Percentiles rank a stretch among this genome's conserved stretches.
Conservation (phyloP, 2,329 filamentous ascomycete genomes). For the Cercospora beticola region DNA sequence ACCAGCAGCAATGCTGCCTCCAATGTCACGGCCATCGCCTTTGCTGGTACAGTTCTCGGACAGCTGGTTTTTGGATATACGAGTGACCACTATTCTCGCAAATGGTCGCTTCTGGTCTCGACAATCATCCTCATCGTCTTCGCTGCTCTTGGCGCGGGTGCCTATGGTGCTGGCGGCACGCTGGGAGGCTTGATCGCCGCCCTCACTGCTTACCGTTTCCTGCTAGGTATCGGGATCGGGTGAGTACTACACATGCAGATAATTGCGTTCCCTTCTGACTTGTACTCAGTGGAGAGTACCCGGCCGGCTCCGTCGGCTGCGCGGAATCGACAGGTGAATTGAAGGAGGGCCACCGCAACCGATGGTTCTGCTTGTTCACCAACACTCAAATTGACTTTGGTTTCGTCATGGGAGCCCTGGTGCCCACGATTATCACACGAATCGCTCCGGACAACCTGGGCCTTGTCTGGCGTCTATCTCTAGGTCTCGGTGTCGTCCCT, state of each 20-base stretch:
- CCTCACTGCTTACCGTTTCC: constrained; percentile 80
- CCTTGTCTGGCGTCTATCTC: constrained; percentile 76
- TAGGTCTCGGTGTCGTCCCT: constrained; percentile 78
- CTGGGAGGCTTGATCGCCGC: constrained; percentile 71
- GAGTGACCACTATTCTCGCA: constrained; percentile 80
- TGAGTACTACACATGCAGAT: constrained; percentile 34
- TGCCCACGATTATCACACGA: constrained; percentile 63
- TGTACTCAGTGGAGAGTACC: constrained; percentile 61
- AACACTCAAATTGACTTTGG: constrained; percentile 85
- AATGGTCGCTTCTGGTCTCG: constrained; percentile 75
- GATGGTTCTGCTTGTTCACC: constrained; percentile 78
- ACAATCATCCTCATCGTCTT: constrained; percentile 84
- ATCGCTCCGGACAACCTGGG: constrained; percentile 56
- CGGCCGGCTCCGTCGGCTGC: constrained; percentile 77
- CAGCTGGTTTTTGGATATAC: constrained; percentile 79
- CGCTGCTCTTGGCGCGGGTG: constrained; percentile 72
- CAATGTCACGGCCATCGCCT: constrained; percentile 74
- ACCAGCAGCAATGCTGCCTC: constrained; percentile 65
- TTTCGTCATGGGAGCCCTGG: constrained; percentile 76
- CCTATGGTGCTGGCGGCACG: constrained; percentile 71
- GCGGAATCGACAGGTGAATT: constrained; percentile 83
- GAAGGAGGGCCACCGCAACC: constrained; percentile 75
- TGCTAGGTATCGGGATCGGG: constrained; percentile 56
- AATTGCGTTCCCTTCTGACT: constrained; percentile 26
- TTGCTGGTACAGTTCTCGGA: constrained; percentile 81